Percentiles rank a stretch among this genome's conserved stretches.
These are phyloP conservation scores for Citrus hindsii DNA, from an alignment of 345 rosid species.

Conservation along the genomic window DNA sequence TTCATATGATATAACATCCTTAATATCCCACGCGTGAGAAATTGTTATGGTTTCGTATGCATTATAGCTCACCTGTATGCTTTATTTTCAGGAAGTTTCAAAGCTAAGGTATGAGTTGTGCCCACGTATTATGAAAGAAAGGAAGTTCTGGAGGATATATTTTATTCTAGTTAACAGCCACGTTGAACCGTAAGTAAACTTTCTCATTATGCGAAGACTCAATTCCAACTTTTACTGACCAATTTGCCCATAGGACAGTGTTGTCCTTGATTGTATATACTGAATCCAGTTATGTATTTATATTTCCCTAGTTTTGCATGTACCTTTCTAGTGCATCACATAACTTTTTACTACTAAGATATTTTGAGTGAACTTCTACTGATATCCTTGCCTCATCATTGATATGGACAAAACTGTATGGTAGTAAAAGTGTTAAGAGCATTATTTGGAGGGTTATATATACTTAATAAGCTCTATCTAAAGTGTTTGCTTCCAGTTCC, in stretches of 20 bases:
- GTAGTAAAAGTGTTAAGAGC: neutral
- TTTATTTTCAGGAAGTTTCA: slow-evolving; percentile 50
- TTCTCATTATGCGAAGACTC: neutral
- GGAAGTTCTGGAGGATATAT: slow-evolving; percentile 72
- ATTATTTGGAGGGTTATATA: neutral
- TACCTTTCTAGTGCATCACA: neutral
- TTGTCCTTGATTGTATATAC: neutral
- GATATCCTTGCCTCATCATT: neutral
- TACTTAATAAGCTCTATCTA: neutral
- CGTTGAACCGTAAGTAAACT: slow-evolving; percentile 40
- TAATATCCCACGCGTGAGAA: neutral
- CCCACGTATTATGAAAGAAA: slow-evolving; percentile 59
- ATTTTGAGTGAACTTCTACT: neutral
- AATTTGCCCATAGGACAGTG: neutral
- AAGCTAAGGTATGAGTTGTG: slow-evolving; percentile 60
- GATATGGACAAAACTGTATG: neutral
- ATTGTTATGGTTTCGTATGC: neutral
- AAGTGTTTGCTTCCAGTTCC: neutral
- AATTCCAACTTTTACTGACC: neutral
- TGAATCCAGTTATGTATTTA: neutral
- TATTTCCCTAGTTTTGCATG: neutral
- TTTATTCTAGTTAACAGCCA: slow-evolving; percentile 56
- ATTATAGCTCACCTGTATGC: neutral
- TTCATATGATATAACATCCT: neutral
- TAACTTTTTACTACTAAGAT: neutral